Conservation (phyloP, 176 grass and related monocot genomes). For the Hsuehochloa calcarea region DNA sequence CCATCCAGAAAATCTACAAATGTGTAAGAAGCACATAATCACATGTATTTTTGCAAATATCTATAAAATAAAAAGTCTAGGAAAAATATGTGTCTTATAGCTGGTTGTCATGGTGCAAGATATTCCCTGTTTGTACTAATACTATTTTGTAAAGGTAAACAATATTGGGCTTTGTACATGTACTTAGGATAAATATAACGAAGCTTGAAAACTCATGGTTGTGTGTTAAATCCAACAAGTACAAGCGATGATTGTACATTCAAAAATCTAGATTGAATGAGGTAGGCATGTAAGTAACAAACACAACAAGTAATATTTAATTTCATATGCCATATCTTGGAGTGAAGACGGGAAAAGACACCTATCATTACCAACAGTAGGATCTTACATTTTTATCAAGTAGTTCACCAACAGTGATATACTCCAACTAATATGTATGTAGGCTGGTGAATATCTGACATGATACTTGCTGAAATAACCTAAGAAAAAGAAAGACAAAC, state of each 20-base stretch:
- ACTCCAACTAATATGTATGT: constrained; percentile 44
- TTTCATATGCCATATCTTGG: constrained; percentile 17
- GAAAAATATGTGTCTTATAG: not conserved
- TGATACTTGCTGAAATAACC: too few relatives aligned
- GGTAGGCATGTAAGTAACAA: constrained; percentile 9
- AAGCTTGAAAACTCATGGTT: constrained; percentile 20
- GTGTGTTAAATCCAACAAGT: not conserved
- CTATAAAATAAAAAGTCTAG: not conserved
- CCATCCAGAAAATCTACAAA: not conserved
- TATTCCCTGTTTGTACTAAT: not conserved
- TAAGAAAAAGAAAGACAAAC: too few relatives aligned
- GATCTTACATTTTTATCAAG: constrained; percentile 95
- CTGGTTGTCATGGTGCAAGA: not conserved
- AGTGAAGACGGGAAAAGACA: constrained; percentile 21
- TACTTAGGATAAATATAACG: not conserved
- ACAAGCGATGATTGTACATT: not conserved
- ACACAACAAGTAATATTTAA: constrained; percentile 14
- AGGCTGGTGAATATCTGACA: too few relatives aligned
- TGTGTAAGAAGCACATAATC: not conserved
- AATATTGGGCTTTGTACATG: too few relatives aligned
- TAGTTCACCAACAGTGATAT: constrained; percentile 92
- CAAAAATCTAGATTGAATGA: not conserved
- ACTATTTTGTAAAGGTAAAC: not conserved
- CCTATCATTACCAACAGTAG: constrained; percentile 21
- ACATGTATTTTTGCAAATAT: not conserved